Conservation (phyloP, 306 rosid species). For the Malus asiatica region DNA sequence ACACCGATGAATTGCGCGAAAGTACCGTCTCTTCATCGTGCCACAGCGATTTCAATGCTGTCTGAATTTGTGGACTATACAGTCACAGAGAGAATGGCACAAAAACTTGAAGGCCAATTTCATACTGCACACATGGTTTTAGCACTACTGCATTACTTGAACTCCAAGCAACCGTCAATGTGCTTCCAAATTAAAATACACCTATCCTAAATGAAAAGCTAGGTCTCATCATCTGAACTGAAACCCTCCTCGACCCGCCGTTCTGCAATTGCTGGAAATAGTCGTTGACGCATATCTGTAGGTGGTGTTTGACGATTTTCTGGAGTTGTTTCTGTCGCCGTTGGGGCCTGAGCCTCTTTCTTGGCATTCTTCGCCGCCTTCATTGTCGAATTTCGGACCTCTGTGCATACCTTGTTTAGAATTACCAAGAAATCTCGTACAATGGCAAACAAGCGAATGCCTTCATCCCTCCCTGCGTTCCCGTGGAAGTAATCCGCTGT, state of each 20-base stretch:
- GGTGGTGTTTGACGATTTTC: slow-evolving; percentile 7
- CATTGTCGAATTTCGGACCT: slow-evolving; percentile 33
- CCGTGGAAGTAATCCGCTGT: slow-evolving; percentile 89
- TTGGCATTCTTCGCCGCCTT: slow-evolving; percentile 30
- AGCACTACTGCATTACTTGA: neutral
- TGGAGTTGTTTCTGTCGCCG: slow-evolving; percentile 2
- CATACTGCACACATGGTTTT: neutral
- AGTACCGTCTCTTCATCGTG: neutral
- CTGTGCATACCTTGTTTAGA: slow-evolving; percentile 65
- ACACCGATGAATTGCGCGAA: neutral
- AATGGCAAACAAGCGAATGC: slow-evolving; percentile 55
- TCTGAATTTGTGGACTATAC: neutral
- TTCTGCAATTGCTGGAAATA: slow-evolving; percentile 75
- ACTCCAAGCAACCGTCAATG: slow-evolving; percentile 4
- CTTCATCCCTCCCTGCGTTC: slow-evolving; percentile 77
- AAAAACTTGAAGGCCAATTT: neutral
- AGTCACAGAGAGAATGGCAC: neutral
- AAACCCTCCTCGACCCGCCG: slow-evolving; percentile 43
- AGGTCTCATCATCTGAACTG: slow-evolving; percentile 58
- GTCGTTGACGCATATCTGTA: slow-evolving; percentile 25
- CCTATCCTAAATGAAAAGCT: slow-evolving; percentile 16
- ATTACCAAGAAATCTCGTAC: slow-evolving; percentile 79
- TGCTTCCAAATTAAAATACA: neutral
- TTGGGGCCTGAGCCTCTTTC: slow-evolving; percentile 25
- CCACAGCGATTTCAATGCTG: neutral